phyloP scores from a whole-genome alignment of 225 moss, liverwort and hornwort genomes.

The Physcomitrellopsis africana region DNA sequence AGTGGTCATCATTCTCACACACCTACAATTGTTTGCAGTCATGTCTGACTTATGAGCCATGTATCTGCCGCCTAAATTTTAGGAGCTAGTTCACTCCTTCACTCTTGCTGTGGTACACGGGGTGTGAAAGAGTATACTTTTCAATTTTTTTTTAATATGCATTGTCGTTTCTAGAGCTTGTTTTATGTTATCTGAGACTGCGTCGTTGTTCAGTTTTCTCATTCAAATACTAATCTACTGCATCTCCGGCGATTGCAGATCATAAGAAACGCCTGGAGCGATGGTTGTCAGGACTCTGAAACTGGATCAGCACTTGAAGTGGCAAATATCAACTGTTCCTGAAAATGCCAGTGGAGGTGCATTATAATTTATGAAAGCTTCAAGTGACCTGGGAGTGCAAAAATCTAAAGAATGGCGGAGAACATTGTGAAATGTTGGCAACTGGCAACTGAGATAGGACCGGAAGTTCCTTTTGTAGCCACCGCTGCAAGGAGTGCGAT shows the following conservation, averaged over 20 bases:
- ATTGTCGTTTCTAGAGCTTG: neutral
- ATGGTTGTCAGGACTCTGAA: slow-evolving; percentile 11
- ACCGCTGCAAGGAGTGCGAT: slow-evolving; percentile 7
- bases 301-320: neutral
- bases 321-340: slow-evolving; percentile 7
- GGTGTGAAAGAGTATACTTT: no score
- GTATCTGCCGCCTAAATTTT: neutral
- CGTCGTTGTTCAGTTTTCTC: neutral
- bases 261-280: slow-evolving; percentile 6
- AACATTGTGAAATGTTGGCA: slow-evolving; percentile 9
- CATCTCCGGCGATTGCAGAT: slow-evolving; percentile 5
- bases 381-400: slow-evolving; percentile 8
- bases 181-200: neutral
- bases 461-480: neutral
- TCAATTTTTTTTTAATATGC: neutral
- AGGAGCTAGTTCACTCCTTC: neutral
- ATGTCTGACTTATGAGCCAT: neutral
- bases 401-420: neutral
- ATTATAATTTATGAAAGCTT: neutral
- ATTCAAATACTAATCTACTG: neutral
- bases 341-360: neutral
- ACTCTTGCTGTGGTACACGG: no score
- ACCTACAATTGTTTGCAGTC: neutral
- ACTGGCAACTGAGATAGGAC: neutral
- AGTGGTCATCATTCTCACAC: neutral